Base-by-base conservation (phyloP, 805 yeast genomes). In the Candida argentea region DNA sequence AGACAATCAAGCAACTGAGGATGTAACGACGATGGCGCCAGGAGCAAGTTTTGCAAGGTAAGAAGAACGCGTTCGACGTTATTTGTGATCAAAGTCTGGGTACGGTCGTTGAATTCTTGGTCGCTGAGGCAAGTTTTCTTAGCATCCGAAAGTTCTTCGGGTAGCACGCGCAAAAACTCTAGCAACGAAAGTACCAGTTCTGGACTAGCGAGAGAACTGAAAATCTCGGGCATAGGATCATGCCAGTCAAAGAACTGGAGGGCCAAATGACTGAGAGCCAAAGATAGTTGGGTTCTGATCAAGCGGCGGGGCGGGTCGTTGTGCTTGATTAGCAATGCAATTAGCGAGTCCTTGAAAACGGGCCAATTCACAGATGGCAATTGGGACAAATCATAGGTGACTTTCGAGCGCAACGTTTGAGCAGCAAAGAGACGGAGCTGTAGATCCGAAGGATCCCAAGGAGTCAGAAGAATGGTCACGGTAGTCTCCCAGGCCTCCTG, bases 101-200 rank as follows among this genome's bases (percentile, higher is more conserved):
- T 73, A 45, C 95, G 70, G 2, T 50, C 38, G 30, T 70, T 65
- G 44, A 79, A 80, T 47, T 89, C 95, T 26, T 80, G 87, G 48
- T 82, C 91, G 4, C 85, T 73, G 37, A 89, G 61, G 11, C 87
- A 78, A 1, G 91, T 73, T 33, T 75, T 75, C 39, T 78, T 81
- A 28, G 76, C 73, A 42, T 81, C 93, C 24, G 76, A 55, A 24
- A 86, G 67, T 54, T 91, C 98, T 50, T 91, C 97, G 2, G 99
- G 98, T 32, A 91, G 58, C 28, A 91, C 77, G 48, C 76, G 77
- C 37, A 91, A 66, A 44, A 89, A 86, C 46, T 83, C 93, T 31
- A 93, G 60, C 24, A 89, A 50, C 27, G 72, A 57, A 4, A 57
- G 48, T 41, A 67, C 48, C 26, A 58, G 48, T 29, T 49, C 58